Evolutionary conservation across 768 basidiomycete species (phyloP).

Genomic region (Leccinum variicolor): DNA sequence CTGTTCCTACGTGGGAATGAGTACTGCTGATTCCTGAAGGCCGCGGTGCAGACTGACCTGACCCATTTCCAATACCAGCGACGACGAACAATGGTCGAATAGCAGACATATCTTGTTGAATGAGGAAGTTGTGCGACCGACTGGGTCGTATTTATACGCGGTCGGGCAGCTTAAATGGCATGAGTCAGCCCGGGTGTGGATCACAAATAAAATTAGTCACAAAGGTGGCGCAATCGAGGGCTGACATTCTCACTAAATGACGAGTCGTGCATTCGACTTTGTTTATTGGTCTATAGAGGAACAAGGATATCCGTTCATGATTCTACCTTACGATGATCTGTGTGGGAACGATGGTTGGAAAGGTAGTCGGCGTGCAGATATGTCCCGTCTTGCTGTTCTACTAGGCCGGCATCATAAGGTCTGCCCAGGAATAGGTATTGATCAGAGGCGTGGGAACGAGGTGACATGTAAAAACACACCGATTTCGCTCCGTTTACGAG

Average conservation of each 20-base stretch:
- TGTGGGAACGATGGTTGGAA: too few species aligned
- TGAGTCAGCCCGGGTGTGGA: constrained; percentile 18
- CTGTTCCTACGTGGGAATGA: constrained; percentile 42
- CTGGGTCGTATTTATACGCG: constrained; percentile 10
- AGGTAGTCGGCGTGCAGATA: constrained; percentile 30
- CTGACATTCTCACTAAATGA: neutral
- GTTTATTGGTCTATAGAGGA: constrained; percentile 8
- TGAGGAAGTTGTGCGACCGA: neutral
- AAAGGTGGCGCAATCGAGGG: constrained; percentile 9
- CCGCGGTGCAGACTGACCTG: constrained; percentile 19
- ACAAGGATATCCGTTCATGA: too few species aligned
- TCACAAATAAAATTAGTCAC: constrained; percentile 16
- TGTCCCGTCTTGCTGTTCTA: constrained; percentile 84
- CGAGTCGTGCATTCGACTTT: neutral
- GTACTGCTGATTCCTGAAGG: neutral
- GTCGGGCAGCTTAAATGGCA: neutral
- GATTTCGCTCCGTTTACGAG: neutral
- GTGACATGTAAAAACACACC: neutral
- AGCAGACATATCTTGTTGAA: constrained; percentile 24
- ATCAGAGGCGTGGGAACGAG: neutral
- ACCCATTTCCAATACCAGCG: constrained; percentile 48
- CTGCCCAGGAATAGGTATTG: constrained; percentile 66
- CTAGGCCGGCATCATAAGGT: constrained; percentile 48
- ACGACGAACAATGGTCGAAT: constrained; percentile 54
- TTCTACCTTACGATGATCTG: too few species aligned